Conservation (phyloP, 1,139 yeast species). For the Blastobotrys aristatus region DNA sequence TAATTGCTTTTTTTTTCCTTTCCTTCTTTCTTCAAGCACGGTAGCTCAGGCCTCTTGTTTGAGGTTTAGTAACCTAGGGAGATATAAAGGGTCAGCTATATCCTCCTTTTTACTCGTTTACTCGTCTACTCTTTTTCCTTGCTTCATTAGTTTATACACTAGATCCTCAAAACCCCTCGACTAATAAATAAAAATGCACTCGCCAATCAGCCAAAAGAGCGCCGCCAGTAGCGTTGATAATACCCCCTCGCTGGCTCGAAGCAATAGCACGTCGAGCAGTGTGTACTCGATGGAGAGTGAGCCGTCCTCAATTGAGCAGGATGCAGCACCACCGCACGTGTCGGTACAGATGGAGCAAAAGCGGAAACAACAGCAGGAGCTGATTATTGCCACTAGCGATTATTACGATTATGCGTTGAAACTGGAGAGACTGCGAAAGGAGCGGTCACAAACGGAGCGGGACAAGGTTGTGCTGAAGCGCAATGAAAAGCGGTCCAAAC, state of each 20-base stretch:
- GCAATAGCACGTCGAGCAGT: neutral
- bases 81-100: no score
- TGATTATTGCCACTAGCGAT: constrained; percentile 8
- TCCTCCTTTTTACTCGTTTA: neutral
- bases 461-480: constrained; percentile 9
- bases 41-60: neutral
- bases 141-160: no score
- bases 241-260: no score
- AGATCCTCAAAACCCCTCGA: no score
- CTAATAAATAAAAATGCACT: no score
- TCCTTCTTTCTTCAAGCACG: no score
- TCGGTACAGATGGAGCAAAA: neutral
- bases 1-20: no score
- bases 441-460: constrained; percentile 6
- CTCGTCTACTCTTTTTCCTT: neutral
- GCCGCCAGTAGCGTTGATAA: no score
- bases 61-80: no score
- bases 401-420: constrained; percentile 13
- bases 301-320: neutral
- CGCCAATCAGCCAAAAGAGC: no score
- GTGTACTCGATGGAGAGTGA: neutral
- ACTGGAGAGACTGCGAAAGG: constrained; percentile 11
- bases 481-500: constrained; percentile 1
- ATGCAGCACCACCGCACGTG: neutral
- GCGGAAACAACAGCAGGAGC: neutral